These are phyloP conservation scores for Nannochloris sp. DNA, from an alignment of 139 green algal genomes.

Conservation along the genomic window DNA sequence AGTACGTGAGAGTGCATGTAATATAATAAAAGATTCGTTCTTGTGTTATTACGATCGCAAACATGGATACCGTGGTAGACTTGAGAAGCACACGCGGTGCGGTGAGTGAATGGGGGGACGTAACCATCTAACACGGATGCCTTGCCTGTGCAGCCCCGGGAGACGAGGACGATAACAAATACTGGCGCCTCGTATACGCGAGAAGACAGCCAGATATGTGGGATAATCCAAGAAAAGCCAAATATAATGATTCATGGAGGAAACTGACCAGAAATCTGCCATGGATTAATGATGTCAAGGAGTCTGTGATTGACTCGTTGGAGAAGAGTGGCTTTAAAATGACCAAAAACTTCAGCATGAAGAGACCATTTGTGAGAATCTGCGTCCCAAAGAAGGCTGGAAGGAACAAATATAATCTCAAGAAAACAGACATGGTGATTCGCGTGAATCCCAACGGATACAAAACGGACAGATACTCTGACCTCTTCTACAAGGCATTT, in stretches of 20 bases:
- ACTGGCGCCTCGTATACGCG: background rate
- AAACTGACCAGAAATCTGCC: background rate
- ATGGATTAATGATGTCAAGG: conserved; percentile 5
- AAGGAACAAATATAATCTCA: background rate
- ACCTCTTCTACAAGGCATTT: conserved; percentile 3
- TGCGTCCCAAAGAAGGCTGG: conserved; percentile 2
- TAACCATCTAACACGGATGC: background rate
- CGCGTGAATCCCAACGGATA: background rate
- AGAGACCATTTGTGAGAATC: background rate
- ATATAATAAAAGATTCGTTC: background rate
- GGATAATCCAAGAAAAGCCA: conserved; percentile 2
- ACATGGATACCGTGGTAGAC: background rate
- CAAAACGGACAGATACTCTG: conserved; percentile 3
- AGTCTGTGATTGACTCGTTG: background rate
- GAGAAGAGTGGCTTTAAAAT: conserved; percentile 1
- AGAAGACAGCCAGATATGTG: conserved; percentile 2
- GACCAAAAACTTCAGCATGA: background rate
- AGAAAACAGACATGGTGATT: conserved; percentile 2
- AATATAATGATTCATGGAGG: background rate
- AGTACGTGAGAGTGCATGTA: background rate
- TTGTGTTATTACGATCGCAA: background rate
- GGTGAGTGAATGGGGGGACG: background rate
- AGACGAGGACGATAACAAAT: background rate
- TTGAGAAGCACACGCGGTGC: background rate
- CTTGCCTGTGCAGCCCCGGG: background rate